Evolutionary conservation across 345 rosid species (phyloP), one percentile per base, ranked within the genome.

Genomic region (Lenwebbia sp.): DNA sequence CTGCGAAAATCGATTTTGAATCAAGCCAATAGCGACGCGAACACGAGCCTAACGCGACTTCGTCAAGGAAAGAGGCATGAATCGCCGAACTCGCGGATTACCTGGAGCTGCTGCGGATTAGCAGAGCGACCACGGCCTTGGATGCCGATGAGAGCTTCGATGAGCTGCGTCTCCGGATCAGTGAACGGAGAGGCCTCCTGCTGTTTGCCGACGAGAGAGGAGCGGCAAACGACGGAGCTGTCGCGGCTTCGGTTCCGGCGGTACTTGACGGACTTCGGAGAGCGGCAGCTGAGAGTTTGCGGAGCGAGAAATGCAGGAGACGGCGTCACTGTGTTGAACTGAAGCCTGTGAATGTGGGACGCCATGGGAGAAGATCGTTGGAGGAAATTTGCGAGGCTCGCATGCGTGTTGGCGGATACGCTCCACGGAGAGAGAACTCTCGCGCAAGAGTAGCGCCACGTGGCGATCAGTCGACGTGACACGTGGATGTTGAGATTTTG

Each of bases 61-160:
- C 2, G 7, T 19, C 47, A 2, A 7, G 47, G 47, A 19, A 37
- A 70, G 81, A 37, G 26, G 4, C 13, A 37, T 0, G 13, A 70
- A 10, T 70, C 47, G 13, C 78, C 47, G 26, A 22, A 70, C 81
- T 70, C 81, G 81, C 26, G 25, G 28, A 2, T 65, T 89, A 96
- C 98, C 88, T 89, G 91, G 85, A 96, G 98, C 87, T 97, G 98
- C 87, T 13, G 91, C 60, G 96, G 91, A 85, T 98, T 88, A 53
- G 98, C 99, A 0, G 98, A 94, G 87, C 93, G 92, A 83, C 99
- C 99, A 52, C 99, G 92, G 88, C 99, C 99, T 92, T 97, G 99
- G 86, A 97, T 95, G 19, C 99, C 98, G 14, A 95, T 91, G 25
- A 97, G 94, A 5, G 99, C 99, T 50, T 94, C 93, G 78, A 97